phyloP scores from a whole-genome alignment of 345 rosid species.

The Linum tenue region DNA sequence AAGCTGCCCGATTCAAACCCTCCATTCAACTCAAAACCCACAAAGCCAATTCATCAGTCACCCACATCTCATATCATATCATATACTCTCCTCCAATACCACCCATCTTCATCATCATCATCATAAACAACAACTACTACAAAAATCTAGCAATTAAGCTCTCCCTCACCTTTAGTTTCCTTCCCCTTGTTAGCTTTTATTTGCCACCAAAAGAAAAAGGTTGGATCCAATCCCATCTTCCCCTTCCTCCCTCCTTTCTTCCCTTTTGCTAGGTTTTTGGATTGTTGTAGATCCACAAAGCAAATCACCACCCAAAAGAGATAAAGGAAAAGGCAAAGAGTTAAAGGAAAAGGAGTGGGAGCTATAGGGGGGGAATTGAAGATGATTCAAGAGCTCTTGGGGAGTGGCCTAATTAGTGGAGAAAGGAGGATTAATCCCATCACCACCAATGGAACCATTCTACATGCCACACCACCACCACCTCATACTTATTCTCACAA shows the following conservation, averaged over 20 bases:
- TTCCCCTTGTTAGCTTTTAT: slow-evolving; percentile 5
- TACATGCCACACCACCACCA: slow-evolving; percentile 15
- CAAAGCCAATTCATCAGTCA: background rate
- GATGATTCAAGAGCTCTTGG: slow-evolving; percentile 63
- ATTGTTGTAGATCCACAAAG: slow-evolving; percentile 49
- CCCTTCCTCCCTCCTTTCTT: slow-evolving; percentile 21
- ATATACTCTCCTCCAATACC: slow-evolving; percentile 10
- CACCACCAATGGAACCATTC: slow-evolving; percentile 29
- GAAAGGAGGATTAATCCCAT: slow-evolving; percentile 23
- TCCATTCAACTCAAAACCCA: slow-evolving; percentile 16
- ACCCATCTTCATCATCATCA: slow-evolving; percentile 10
- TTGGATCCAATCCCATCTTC: slow-evolving; percentile 26
- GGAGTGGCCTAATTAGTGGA: slow-evolving; percentile 36
- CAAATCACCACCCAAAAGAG: too few species aligned
- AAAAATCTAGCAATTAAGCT: too few species aligned
- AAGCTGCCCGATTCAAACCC: slow-evolving; percentile 9
- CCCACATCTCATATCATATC: background rate
- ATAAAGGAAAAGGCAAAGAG: too few species aligned
- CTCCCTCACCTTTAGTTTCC: slow-evolving; percentile 26
- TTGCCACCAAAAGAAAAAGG: slow-evolving; percentile 23
- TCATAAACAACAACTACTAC: background rate
- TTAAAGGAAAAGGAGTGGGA: slow-evolving; percentile 17
- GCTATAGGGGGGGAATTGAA: too few species aligned
- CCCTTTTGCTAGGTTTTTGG: slow-evolving; percentile 28
- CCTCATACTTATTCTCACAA: slow-evolving; percentile 20